These are phyloP conservation scores for Calophaca sinica DNA, from an alignment of 306 rosid genomes.

Conservation along the genomic window DNA sequence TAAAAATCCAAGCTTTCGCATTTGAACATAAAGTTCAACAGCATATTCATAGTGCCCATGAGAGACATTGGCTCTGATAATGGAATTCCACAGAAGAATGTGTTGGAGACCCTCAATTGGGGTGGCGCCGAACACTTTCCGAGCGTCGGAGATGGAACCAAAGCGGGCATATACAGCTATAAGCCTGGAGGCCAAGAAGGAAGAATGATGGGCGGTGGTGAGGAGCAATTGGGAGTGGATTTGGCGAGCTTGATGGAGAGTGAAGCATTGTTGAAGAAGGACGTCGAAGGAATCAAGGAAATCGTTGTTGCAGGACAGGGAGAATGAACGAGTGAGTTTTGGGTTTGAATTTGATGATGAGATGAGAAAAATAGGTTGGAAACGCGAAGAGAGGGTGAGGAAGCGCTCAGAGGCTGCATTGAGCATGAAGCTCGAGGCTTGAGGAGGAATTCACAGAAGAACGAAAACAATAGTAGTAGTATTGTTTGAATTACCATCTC, in stretches of 20 bases:
- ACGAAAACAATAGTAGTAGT: no score
- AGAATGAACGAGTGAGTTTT: conserved; percentile 40
- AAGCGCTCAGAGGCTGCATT: conserved; percentile 35
- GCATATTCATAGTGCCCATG: conserved; percentile 58
- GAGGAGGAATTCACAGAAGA: neutral
- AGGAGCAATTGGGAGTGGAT: conserved; percentile 63
- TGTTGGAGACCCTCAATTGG: conserved; percentile 31
- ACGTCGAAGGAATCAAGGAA: conserved; percentile 56
- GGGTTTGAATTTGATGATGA: neutral
- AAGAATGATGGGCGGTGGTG: conserved; percentile 41
- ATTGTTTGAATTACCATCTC: no score
- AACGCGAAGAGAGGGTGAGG: conserved; percentile 28
- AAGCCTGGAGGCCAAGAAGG: conserved; percentile 72
- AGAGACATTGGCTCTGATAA: conserved; percentile 76
- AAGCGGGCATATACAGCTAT: conserved; percentile 59
- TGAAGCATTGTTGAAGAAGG: conserved; percentile 52
- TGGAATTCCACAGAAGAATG: conserved; percentile 74
- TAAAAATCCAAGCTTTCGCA: conserved; percentile 71
- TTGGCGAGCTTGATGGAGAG: conserved; percentile 60
- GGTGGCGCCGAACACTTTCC: conserved; percentile 54
- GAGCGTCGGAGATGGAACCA: conserved; percentile 56
- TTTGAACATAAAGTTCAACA: conserved; percentile 54
- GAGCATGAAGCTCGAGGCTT: conserved; percentile 47
- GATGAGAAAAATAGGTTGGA: neutral
- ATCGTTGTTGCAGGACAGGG: conserved; percentile 22